Conservation (phyloP, 2,329 filamentous ascomycete genomes). For the Pseudogymnoascus sp. region DNA sequence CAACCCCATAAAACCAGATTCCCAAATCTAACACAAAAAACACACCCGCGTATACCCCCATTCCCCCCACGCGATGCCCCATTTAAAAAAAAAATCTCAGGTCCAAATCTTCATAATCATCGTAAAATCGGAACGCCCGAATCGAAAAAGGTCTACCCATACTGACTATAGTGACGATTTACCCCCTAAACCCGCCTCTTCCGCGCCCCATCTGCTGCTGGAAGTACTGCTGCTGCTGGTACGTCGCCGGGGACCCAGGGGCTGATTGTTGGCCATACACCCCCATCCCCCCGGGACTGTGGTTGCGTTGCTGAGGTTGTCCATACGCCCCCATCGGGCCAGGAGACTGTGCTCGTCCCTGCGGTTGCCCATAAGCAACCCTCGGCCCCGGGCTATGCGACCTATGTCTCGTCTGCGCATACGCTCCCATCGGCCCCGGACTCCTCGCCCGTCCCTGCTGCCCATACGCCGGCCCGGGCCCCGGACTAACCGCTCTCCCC, state of each 20-base stretch:
- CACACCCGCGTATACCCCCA: neutral
- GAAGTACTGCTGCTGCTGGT: neutral
- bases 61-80: neutral
- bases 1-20: neutral
- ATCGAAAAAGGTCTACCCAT: neutral
- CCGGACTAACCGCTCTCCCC: neutral
- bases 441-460: neutral
- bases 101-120: neutral
- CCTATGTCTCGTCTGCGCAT: neutral
- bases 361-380: neutral
- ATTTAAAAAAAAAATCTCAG: neutral
- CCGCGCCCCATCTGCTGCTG: neutral
- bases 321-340: neutral
- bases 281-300: slow-evolving; percentile 12
- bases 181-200: neutral
- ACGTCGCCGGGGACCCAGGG: neutral
- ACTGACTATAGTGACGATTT: neutral
- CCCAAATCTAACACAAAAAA: neutral
- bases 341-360: neutral
- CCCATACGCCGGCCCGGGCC: neutral
- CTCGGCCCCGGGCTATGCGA: neutral
- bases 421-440: neutral
- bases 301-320: neutral
- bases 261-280: slow-evolving; percentile 2
- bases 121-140: neutral